Evolutionary conservation across 78 protist genomes (phyloP), one percentile per base, ranked within the genome.

Genomic region (Protostelium mycophagum): DNA sequence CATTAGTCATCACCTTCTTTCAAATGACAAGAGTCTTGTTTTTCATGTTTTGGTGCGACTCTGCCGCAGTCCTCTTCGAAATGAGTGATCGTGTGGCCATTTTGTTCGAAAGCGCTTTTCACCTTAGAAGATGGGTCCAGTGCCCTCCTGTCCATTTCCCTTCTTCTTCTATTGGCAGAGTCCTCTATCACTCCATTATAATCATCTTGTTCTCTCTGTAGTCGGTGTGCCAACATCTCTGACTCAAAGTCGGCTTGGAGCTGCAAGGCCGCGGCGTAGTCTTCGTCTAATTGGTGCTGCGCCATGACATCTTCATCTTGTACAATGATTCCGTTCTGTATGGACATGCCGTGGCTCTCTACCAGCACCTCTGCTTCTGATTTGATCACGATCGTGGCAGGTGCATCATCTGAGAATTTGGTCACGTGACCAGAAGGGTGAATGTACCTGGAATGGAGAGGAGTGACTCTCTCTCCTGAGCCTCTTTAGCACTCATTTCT

Each of bases 171-270:
- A 5, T 25, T 36, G 36, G 86, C 36, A 85, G 5, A 25, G n/a
- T 35, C 37, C 16, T 36, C n/a, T 85, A 85, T 16, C 36, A 85
- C 37, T 23, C 16, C n/a, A 85, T 35, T 16, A 16, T 36, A 36
- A 36, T 5, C 37, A 16, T 35, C 86, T 5, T 36, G 5, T 85
- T 36, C 86, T 23, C 16, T 35, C 37, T 36, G 36, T 16, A 36
- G 5, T 85, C 16, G 5, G 5, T 16, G 5, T 5, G 86, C 86
- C 37, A 85, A 16, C 86, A 36, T 85, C 16, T 36, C 86, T 85
- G 37, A 28, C 35, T 86, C 88, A 29, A 86, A 36, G 37, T 37
- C 35, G 5, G 39, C 88, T 36, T 86, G 88, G 1, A 86, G 88
- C 9, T 38, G 88, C 9, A 86, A 39, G 37, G 88, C 88, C 9